phyloP scores from a whole-genome alignment of 2,329 filamentous ascomycete genomes.

The Alternaria burnsii region DNA sequence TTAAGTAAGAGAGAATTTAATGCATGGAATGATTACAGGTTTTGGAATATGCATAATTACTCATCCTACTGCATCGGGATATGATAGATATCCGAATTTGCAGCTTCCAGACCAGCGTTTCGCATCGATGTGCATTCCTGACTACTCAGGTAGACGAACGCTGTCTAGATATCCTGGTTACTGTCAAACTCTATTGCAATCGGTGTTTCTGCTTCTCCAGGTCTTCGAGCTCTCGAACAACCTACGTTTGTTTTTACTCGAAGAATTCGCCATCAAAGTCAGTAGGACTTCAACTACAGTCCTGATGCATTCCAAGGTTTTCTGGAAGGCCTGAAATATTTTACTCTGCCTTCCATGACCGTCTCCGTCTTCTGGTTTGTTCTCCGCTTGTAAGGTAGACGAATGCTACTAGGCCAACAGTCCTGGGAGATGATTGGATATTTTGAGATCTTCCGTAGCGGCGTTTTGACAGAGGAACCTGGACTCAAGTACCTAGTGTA shows the following conservation, averaged over 20 bases:
- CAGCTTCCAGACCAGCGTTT: not conserved
- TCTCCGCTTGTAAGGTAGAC: not conserved
- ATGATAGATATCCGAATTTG: not conserved
- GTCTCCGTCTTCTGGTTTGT: not conserved
- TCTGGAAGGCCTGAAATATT: too few species aligned
- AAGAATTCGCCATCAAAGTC: too few species aligned
- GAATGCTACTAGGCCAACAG: not conserved
- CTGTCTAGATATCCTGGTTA: too few species aligned
- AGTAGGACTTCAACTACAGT: too few species aligned
- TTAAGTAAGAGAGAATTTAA: not conserved
- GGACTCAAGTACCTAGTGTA: not conserved
- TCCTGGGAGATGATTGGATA: not conserved
- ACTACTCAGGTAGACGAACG: too few species aligned
- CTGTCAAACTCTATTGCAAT: too few species aligned
- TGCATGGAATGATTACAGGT: not conserved
- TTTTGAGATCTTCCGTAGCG: not conserved
- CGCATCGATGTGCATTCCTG: too few species aligned
- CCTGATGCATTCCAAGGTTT: too few species aligned
- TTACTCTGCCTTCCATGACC: accelerated
- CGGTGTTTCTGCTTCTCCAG: too few species aligned
- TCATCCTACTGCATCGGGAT: not conserved
- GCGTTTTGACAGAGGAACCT: not conserved
- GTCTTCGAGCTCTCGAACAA: too few species aligned
- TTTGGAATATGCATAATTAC: not conserved
- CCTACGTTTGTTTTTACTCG: too few species aligned